These are phyloP conservation scores for Phytophthora sp. DNA, from an alignment of 352 stramenopile species.

Conservation along the genomic window DNA sequence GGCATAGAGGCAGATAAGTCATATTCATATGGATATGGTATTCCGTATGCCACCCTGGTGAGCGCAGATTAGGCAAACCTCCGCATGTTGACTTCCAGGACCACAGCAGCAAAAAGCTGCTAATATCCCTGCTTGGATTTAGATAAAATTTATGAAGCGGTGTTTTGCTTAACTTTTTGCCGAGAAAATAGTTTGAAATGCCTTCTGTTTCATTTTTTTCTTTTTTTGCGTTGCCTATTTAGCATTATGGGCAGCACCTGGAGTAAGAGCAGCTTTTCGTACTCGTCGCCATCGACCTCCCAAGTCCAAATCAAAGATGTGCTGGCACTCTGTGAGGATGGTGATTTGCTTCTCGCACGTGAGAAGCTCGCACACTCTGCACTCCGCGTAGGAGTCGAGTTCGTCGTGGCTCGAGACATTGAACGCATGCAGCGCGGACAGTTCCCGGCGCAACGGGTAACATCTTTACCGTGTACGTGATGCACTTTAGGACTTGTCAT, in stretches of 20 bases:
- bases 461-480: constrained; percentile 48
- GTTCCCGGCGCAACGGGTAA: constrained; percentile 54
- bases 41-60: too few relatives aligned
- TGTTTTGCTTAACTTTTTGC: too few relatives aligned
- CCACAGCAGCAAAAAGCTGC: too few relatives aligned
- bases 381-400: constrained; percentile 47
- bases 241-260: constrained; percentile 29
- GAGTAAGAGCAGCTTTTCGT: constrained; percentile 15
- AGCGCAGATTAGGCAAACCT: too few relatives aligned
- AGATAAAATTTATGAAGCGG: too few relatives aligned
- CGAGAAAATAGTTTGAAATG: not conserved
- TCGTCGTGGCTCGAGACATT: constrained; percentile 54
- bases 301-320: constrained; percentile 41
- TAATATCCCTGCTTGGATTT: too few relatives aligned
- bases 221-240: constrained; percentile 1
- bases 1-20: too few relatives aligned
- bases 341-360: constrained; percentile 60
- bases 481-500: not conserved
- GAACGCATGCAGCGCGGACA: constrained; percentile 49
- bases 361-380: constrained; percentile 44
- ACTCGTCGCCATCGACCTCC: not conserved
- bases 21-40: too few relatives aligned
- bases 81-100: too few relatives aligned
- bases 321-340: constrained; percentile 58
- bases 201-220: constrained; percentile 1